Evolutionary conservation across 2,329 filamentous ascomycete species (phyloP), one percentile per base, ranked within the genome.

Genomic region (Aureobasidium zeae): DNA sequence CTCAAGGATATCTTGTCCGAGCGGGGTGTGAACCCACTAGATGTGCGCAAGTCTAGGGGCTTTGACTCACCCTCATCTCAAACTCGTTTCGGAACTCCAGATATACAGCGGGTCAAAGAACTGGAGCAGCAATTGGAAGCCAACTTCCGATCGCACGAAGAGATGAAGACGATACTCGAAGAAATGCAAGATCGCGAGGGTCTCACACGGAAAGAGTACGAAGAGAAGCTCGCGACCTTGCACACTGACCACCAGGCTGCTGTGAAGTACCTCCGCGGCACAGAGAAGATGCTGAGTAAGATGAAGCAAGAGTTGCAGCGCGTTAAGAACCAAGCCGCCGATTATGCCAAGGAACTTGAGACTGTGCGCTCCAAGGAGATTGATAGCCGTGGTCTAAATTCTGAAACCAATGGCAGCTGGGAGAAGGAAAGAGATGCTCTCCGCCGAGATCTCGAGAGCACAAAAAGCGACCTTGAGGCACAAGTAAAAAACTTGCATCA

Each of bases 231-330:
- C 41, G 77, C 86, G 47, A 88, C 94, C 59, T 77, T 98, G 22
- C 88, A 96, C 65, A 94, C 88, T 59, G 91, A 98, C 62, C 95
- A 98, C 61, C 87, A 95, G 63, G 94, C 91, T 30, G 89, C 91
- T 12, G 88, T 96, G 37, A 91, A 95, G 63, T 98, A 98, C 58
- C 86, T 98, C 53, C 93, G 94, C 64, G 91, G 91, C 47, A 96
- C 91, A 1, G 91, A 98, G 65, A 96, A 95, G 74, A 95, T 98
- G 87, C 76, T 98, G 36, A 88, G 91, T 64, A 89, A 93, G 63
- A 89, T 98, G 73, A 96, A 96, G 69, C 87, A 95, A 57, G 91
- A 98, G 65, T 72, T 98, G n/a, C 74, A 83, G 44, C 85, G 87
- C 46, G 91, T 93, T 66, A 96, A 96, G 72, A 67, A 78, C 10